Evolutionary conservation across 2,329 filamentous ascomycete genomes (phyloP).

Genomic region (Fusarium chlamydosporum): DNA sequence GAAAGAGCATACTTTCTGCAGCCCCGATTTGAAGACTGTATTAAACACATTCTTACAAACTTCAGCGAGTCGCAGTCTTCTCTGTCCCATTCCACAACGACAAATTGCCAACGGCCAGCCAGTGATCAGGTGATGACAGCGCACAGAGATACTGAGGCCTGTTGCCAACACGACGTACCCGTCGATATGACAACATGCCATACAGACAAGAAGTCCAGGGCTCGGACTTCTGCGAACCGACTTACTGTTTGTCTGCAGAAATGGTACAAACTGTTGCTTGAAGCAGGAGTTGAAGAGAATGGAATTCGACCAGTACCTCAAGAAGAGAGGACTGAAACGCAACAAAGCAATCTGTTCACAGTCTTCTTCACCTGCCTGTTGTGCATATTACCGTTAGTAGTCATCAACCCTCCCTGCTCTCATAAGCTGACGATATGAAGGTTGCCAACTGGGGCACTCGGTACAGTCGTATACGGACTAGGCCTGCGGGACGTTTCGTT

Average conservation of each 20-base stretch:
- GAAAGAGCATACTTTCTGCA: background rate
- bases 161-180: background rate
- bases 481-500: slow-evolving; percentile 69
- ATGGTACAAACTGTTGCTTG: slow-evolving; percentile 61
- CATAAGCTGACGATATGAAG: slow-evolving; percentile 51
- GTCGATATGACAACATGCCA: background rate
- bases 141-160: slow-evolving; percentile 34
- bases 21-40: background rate
- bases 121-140: background rate
- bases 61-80: background rate
- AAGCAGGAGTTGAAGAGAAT: slow-evolving; percentile 65
- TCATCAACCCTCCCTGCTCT: background rate
- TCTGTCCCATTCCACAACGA: background rate
- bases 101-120: background rate
- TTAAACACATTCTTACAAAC: background rate
- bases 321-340: slow-evolving; percentile 66
- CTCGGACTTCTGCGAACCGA: slow-evolving; percentile 52
- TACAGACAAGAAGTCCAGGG: slow-evolving; percentile 38
- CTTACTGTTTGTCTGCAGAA: slow-evolving; percentile 51
- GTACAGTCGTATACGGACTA: slow-evolving; percentile 67
- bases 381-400: slow-evolving; percentile 69
- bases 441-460: slow-evolving; percentile 71
- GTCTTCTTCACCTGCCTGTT: slow-evolving; percentile 72
- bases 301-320: slow-evolving; percentile 70
- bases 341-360: slow-evolving; percentile 70